phyloP scores from a whole-genome alignment of 2,329 filamentous ascomycete genomes.

The Graphiopsis chlorocephala region DNA sequence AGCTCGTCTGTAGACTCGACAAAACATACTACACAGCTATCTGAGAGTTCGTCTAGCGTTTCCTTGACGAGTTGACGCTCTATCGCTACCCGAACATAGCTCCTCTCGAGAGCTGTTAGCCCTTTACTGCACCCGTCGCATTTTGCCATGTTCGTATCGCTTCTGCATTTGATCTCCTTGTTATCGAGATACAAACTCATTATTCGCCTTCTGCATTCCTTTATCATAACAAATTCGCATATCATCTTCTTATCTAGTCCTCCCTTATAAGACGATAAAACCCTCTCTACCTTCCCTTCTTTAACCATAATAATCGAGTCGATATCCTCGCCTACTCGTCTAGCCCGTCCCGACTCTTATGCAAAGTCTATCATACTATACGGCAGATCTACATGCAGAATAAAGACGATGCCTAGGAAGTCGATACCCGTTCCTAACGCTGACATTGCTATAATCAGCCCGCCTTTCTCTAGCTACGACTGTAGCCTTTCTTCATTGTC shows the following conservation, averaged over 20 bases:
- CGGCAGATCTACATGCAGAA: constrained; percentile 17
- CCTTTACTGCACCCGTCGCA: constrained; percentile 18
- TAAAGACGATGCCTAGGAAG: constrained; percentile 21
- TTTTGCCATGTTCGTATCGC: neutral
- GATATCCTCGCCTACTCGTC: constrained; percentile 18
- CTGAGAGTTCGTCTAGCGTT: constrained; percentile 8
- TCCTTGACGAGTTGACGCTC: constrained; percentile 11
- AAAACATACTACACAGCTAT: constrained; percentile 5
- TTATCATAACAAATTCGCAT: constrained; percentile 13
- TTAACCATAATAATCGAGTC: constrained; percentile 3
- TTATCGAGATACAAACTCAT: constrained; percentile 17
- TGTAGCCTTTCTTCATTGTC: constrained; percentile 18
- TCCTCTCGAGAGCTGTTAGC: constrained; percentile 11
- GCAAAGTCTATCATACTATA: constrained; percentile 20
- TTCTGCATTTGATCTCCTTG: constrained; percentile 3
- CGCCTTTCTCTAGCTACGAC: constrained; percentile 15
- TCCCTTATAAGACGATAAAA: neutral
- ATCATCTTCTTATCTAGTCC: constrained; percentile 13
- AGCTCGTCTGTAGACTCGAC: neutral
- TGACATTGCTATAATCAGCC: constrained; percentile 25
- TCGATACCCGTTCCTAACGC: constrained; percentile 23
- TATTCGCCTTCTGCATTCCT: constrained; percentile 8
- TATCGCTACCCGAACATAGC: neutral
- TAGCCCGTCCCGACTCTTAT: constrained; percentile 1
- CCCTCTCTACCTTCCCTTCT: constrained; percentile 11